Evolutionary conservation across 2,329 filamentous ascomycete genomes (phyloP).

Genomic region (Pseudocercospora crystallina): DNA sequence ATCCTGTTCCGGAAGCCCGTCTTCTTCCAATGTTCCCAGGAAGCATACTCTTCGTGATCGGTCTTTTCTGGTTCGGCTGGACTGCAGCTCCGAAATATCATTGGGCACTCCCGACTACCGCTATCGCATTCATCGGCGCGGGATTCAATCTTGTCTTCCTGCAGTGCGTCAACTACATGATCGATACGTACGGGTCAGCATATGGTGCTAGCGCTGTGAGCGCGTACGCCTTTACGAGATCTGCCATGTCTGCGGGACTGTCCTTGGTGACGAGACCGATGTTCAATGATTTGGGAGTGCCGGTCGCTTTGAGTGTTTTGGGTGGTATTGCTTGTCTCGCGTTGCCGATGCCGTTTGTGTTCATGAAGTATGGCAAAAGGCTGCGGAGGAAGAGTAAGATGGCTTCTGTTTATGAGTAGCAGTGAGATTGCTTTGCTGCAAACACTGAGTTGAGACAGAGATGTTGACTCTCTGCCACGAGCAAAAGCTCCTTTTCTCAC

Average conservation of each 20-base stretch:
- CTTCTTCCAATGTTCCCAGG: constrained; percentile 48
- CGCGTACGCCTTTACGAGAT: constrained; percentile 50
- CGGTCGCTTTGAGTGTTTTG: constrained; percentile 41
- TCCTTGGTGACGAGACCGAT: constrained; percentile 38
- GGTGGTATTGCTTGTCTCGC: constrained; percentile 40
- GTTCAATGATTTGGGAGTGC: constrained; percentile 41
- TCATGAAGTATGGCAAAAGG: constrained; percentile 42
- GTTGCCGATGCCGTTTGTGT: constrained; percentile 45
- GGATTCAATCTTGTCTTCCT: constrained; percentile 49
- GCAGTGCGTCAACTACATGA: constrained; percentile 47
- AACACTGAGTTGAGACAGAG: no score
- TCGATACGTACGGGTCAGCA: constrained; percentile 27
- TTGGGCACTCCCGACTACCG: constrained; percentile 43
- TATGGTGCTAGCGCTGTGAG: constrained; percentile 51
- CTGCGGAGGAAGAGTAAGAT: constrained; percentile 43
- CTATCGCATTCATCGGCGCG: constrained; percentile 43
- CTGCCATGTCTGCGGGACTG: constrained; percentile 41
- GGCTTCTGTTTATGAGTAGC: no score
- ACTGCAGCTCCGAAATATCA: constrained; percentile 35
- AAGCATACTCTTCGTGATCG: constrained; percentile 41
- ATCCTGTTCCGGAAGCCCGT: constrained; percentile 35
- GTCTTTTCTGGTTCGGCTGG: constrained; percentile 51
- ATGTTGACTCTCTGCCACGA: no score
- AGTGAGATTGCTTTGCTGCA: no score
- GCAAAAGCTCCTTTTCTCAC: no score